Evolutionary conservation across 2,329 filamentous ascomycete species (phyloP), one percentile per base, ranked within the genome.

Genomic region (Aspergillus texensis): DNA sequence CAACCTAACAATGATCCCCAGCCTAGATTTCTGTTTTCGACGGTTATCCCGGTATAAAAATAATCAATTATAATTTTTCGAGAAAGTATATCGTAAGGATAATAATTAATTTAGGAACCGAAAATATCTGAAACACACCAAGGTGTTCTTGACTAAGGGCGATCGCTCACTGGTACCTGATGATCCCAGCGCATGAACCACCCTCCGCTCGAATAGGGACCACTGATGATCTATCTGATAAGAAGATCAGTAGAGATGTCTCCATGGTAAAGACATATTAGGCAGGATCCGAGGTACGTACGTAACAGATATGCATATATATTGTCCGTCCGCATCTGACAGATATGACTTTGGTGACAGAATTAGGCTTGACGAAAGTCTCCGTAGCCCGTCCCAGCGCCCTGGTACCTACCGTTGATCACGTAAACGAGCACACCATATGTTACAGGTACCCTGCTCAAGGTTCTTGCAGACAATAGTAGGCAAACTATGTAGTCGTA

Each of bases 131-230:
- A 54, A 54, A 54, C 50, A 32, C 14, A 3, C 30, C 6, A 24
- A 26, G 21, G n/a, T 48, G 45, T 53, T 34, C 32, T 39, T 55
- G 21, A 21, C n/a, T 39, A 4, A 41, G n/a, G 52, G 24, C 21
- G 32, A 55, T 55, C 52, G n/a, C 12, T 39, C 11, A 26, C 16
- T 26, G 32, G 52, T 55, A 55, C 52, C 32, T 55, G 52, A 55
- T 55, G 32, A 55, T 55, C 52, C 39, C 16, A 41, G 36, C 32
- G 52, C 52, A 55, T 55, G 52, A 55, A 39, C 52, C 52, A 55
- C 8, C 36, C 52, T 39, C 52, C 52, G 28, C 52, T 24, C 4
- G 14, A 32, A 39, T 11, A 24, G 52, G n/a, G n/a, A 26, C 52
- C 32, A 55, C 52, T 36, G 52, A 36, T 54, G 52, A 36, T 36